phyloP scores from a whole-genome alignment of 169 alveolate species.

The Babesia bigemina region DNA sequence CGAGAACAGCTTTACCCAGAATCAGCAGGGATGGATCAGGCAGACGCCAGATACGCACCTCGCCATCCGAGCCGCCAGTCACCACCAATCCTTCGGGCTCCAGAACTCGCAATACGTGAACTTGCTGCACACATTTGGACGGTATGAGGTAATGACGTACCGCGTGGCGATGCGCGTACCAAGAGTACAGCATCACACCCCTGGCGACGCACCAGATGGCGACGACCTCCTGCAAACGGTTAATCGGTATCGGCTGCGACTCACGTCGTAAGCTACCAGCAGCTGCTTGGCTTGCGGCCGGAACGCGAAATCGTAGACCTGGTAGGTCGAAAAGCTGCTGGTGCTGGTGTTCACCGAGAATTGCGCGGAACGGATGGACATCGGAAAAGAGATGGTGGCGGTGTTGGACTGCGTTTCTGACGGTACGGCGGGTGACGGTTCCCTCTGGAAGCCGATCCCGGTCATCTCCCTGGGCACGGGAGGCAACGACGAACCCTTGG shows the following conservation, averaged over 20 bases:
- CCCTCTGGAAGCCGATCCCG: background rate
- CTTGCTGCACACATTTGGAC: slow-evolving; percentile 24
- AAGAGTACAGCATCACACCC: slow-evolving; percentile 63
- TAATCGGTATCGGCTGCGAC: background rate
- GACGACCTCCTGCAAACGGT: slow-evolving; percentile 40
- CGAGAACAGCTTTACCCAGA: slow-evolving; percentile 13
- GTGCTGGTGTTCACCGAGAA: slow-evolving; percentile 40
- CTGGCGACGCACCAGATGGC: slow-evolving; percentile 65
- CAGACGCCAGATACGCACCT: slow-evolving; percentile 54
- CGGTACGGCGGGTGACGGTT: background rate
- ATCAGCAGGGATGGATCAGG: slow-evolving; percentile 39
- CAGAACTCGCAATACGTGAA: slow-evolving; percentile 48
- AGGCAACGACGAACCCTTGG: background rate
- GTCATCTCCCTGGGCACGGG: slow-evolving; percentile 12
- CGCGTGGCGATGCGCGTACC: slow-evolving; percentile 70
- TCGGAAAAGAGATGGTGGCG: slow-evolving; percentile 37
- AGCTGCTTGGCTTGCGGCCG: slow-evolving; percentile 49
- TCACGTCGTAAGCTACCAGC: slow-evolving; percentile 63
- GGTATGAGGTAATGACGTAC: slow-evolving; percentile 7
- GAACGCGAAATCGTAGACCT: slow-evolving; percentile 40
- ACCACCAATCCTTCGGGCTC: slow-evolving; percentile 42
- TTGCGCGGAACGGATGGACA: slow-evolving; percentile 62
- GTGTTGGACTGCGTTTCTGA: slow-evolving; percentile 8
- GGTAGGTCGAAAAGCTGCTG: slow-evolving; percentile 30
- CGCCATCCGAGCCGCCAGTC: slow-evolving; percentile 70